Percentiles rank a stretch among this genome's conserved stretches.
phyloP scores from a whole-genome alignment of 257 asterid genomes.

The Solanum sparsipilum region DNA sequence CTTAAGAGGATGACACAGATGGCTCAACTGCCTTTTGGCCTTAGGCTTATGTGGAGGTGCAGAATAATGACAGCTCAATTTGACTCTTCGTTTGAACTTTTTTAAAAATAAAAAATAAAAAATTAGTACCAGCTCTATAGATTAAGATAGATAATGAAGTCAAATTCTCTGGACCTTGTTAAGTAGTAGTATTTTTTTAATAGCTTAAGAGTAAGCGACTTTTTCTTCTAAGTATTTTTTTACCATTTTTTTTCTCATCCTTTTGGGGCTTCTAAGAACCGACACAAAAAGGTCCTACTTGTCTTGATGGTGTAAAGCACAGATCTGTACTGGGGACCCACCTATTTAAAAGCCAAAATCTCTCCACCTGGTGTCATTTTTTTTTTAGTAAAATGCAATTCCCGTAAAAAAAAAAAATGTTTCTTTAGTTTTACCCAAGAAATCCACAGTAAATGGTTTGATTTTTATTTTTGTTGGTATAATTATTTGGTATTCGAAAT shows the following conservation, averaged over 20 bases:
- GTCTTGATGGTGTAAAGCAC: slow-evolving; percentile 34
- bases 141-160: slow-evolving; percentile 14
- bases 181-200: neutral
- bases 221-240: neutral
- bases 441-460: neutral
- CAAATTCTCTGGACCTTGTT: slow-evolving; percentile 31
- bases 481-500: too few species aligned
- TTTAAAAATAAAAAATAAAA: neutral
- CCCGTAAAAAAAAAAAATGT: neutral
- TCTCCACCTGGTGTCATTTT: neutral
- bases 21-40: slow-evolving; percentile 14
- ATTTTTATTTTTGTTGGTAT: too few species aligned
- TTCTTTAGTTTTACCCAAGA: neutral
- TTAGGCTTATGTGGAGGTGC: slow-evolving; percentile 2
- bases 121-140: neutral
- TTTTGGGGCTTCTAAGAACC: slow-evolving; percentile 5
- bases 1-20: slow-evolving; percentile 34
- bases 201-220: neutral
- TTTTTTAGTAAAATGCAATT: neutral
- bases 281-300: slow-evolving; percentile 26
- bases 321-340: slow-evolving; percentile 31
- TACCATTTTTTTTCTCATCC: neutral
- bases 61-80: slow-evolving; percentile 40
- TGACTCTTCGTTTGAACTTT: slow-evolving; percentile 5
- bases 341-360: neutral